A percentile compares a stretch with the other conserved stretches of the same genome.
phyloP scores from a whole-genome alignment of 2,329 filamentous ascomycete genomes.

The Triangularia verruculosa region DNA sequence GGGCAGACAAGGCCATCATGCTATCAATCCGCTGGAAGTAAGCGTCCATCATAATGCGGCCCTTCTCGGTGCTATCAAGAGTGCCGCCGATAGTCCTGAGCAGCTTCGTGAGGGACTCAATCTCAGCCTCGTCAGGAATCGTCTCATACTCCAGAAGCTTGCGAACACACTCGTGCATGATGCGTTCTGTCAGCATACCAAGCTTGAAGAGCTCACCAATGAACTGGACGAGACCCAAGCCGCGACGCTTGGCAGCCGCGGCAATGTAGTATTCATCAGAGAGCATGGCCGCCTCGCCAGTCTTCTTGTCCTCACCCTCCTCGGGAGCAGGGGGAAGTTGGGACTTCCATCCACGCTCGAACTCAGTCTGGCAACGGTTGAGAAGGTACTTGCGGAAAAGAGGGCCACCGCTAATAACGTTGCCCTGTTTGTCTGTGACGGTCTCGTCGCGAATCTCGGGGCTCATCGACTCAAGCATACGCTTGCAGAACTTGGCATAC shows the following conservation, averaged over 20 bases:
- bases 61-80: slow-evolving; percentile 80
- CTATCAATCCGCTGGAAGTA: slow-evolving; percentile 88
- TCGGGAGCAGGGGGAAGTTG: slow-evolving; percentile 69
- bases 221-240: slow-evolving; percentile 97
- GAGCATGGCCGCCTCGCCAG: slow-evolving; percentile 73
- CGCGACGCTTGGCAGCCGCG: slow-evolving; percentile 91
- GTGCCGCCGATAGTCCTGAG: slow-evolving; percentile 87
- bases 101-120: slow-evolving; percentile 92
- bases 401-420: slow-evolving; percentile 85
- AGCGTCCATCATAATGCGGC: slow-evolving; percentile 79
- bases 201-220: slow-evolving; percentile 99
- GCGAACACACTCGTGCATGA: slow-evolving; percentile 99
- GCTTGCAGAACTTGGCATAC: slow-evolving; percentile 98
- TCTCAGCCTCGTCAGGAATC: slow-evolving; percentile 88
- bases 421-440: slow-evolving; percentile 84
- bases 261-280: slow-evolving; percentile 96
- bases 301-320: slow-evolving; percentile 63
- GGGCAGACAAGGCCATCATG: slow-evolving; percentile 74
- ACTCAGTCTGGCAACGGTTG: slow-evolving; percentile 97
- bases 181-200: slow-evolving; percentile 95
- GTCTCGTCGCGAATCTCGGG: slow-evolving; percentile 92
- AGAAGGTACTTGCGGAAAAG: slow-evolving; percentile 98
- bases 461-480: slow-evolving; percentile 95
- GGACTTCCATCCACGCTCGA: slow-evolving; percentile 94
- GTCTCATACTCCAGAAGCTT: slow-evolving; percentile 95